Evolutionary conservation across 345 rosid species (phyloP).

Genomic region (Aethionema arabicum): DNA sequence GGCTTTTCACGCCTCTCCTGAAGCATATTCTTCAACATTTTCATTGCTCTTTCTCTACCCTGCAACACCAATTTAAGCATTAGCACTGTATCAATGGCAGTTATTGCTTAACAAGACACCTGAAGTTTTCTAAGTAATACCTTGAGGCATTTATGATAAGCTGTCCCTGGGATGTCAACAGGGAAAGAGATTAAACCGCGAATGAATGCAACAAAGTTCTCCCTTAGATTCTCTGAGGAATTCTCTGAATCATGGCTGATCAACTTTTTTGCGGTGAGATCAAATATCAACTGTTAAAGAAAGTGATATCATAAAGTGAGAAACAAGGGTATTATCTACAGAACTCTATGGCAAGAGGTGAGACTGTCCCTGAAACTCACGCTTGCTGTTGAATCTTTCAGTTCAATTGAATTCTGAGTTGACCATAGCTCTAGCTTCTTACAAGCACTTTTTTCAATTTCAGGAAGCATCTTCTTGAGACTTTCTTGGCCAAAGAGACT

Average conservation of each 20-base stretch:
- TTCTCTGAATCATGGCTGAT: constrained; percentile 30
- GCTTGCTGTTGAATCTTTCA: constrained; percentile 77
- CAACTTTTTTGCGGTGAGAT: constrained; percentile 30
- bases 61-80: constrained; percentile 39
- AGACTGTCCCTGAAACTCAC: constrained; percentile 42
- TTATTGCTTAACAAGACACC: not conserved
- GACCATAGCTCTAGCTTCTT: constrained; percentile 63
- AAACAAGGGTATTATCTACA: constrained; percentile 1
- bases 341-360: not conserved
- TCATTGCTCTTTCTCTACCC: constrained; percentile 94
- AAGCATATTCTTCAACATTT: constrained; percentile 69
- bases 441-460: constrained; percentile 57
- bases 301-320: not conserved
- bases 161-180: constrained; percentile 40
- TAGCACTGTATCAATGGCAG: not conserved
- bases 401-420: constrained; percentile 48
- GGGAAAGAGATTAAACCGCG: constrained; percentile 43
- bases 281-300: constrained; percentile 36
- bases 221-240: constrained; percentile 30
- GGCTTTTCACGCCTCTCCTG: constrained; percentile 65
- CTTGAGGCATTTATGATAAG: constrained; percentile 41
- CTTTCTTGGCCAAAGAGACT: constrained; percentile 75
- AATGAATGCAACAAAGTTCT: constrained; percentile 30
- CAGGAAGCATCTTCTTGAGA: constrained; percentile 77
- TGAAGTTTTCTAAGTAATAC: constrained; percentile 4